These are phyloP conservation scores for Canavalia gladiata DNA, from an alignment of 306 rosid genomes.

Conservation along the genomic window DNA sequence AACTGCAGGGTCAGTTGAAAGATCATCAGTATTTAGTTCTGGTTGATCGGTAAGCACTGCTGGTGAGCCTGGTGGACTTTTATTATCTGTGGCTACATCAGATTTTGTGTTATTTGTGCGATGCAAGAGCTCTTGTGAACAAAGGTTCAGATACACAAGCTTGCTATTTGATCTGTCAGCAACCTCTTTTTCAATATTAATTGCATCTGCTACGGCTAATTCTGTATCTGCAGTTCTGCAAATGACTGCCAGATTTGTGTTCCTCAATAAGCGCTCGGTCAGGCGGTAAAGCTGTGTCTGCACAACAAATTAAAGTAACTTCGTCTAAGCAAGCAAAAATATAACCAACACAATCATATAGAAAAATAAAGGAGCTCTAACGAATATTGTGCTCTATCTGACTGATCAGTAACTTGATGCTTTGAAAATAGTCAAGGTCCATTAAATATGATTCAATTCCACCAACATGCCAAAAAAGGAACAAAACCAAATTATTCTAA, in stretches of 20 bases:
- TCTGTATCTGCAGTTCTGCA: constrained; percentile 88
- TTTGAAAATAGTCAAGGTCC: constrained; percentile 33
- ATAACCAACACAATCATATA: constrained; percentile 13
- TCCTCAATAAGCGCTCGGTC: constrained; percentile 86
- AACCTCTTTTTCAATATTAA: constrained; percentile 89
- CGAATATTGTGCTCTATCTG: not conserved
- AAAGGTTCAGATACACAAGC: constrained; percentile 84
- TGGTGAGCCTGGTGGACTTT: constrained; percentile 49
- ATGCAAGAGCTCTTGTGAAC: constrained; percentile 82
- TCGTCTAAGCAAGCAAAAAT: constrained; percentile 30
- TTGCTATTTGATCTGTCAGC: constrained; percentile 91
- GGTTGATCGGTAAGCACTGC: constrained; percentile 53
- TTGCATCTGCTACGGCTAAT: constrained; percentile 95
- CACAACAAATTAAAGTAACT: constrained; percentile 33
- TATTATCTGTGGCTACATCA: constrained; percentile 51
- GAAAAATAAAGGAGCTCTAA: constrained; percentile 31
- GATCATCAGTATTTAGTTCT: constrained; percentile 56
- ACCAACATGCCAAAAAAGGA: not conserved
- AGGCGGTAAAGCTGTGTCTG: constrained; percentile 93
- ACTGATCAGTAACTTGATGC: constrained; percentile 28
- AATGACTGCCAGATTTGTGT: constrained; percentile 69
- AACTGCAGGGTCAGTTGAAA: constrained; percentile 63
- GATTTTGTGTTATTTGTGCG: constrained; percentile 64
- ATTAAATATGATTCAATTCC: constrained; percentile 35
- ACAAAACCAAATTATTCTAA: not conserved